Evolutionary conservation across 73 alveolate genomes (phyloP), one percentile per base, ranked within the genome.

Genomic region (Loxodes magnus): DNA sequence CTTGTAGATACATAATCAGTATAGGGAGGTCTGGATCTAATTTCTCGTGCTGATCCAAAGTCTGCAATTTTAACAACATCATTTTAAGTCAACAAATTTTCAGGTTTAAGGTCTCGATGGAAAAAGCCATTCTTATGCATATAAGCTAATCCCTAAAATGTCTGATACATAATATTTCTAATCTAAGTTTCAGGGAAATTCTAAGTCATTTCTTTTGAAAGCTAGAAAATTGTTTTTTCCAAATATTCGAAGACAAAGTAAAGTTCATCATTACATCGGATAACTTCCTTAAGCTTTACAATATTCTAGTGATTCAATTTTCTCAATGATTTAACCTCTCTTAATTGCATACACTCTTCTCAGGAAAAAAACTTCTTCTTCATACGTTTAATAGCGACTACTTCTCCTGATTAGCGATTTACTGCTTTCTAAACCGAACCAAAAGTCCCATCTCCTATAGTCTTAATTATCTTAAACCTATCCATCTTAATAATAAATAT

Each of bases 51-150:
- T 53, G 93, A 68, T 30, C 99, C 99, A 78, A 96, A 96, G 84
- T 96, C 99, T 0, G 99, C 98, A 29, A 96, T 80, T 67, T 96
- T 96, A 44, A 91, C 93, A 27, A 88, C 84, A 16, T 92, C 97
- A 26, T 93, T 89, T 16, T 88, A 63, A 33, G 79, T 79, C 56
- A 88, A 64, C 56, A 72, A 83, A 84, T 79, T 96, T 70, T 96
- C 99, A 7, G 99, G 99, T 56, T 96, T 96, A 55, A 92, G 54
- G 75, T 92, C 99, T 56, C 98, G 71, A 75, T 96, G 99, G 64
- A 96, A 96, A 75, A 84, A 96, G 15, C 99, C 98, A 70, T 96
- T 97, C 74, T 96, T 96, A 70, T 96, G 99, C 98, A 96, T 93
- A 62, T 88, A 90, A 25, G 98, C 94, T 26, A 96, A 54, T 26